Evolutionary conservation across 805 yeast species (phyloP), one percentile per base, ranked within the genome.

Genomic region (Myxozyma neotropica): DNA sequence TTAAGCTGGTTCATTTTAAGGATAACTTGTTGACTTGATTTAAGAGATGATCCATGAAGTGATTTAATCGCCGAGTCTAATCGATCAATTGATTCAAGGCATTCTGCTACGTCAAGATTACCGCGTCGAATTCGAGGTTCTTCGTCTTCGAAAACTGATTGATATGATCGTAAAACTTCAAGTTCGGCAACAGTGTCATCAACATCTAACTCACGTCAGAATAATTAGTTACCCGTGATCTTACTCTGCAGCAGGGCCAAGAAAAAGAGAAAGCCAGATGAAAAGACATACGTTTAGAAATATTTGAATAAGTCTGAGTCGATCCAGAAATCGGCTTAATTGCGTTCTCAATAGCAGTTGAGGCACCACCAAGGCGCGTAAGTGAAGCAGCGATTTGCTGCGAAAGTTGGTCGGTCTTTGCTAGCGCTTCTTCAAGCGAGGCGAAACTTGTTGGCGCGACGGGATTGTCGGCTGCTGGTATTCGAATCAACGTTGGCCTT

Each of bases 321-420:
- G 83, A 83, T 6, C 80, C 78, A 40, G 88, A 78, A 47, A 89
- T 82, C 0, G 97, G 97, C 51, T 83, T 81, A 67, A 93, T 83
- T 24, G 88, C 79, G 31, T 74, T 73, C 59, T 84, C 83, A 0
- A 93, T 87, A 23, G 78, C 77, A 24, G 77, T 70, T 5, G 91
- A 80, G 53, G 80, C 80, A 31, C 71, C 72, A 5, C 85, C 78
- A 55, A 91, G 80, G 50, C 75, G 77, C 31, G 72, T 76, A 43
- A 89, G 76, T 1, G 89, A 83, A 27, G 74, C 73, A 10, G 82
- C 76, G 56, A 91, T 84, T 45, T 80, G 73, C 1, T 72, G 69
- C 8, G 90, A 81, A 42, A 89, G 73, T 19, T 77, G 78, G 40
- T 81, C 80, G 2, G 89, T 82, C 55, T 83, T 80, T 50, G 78